Evolutionary conservation across 75 land plant species (phyloP).

Genomic region (Isoetes taiwanensis): DNA sequence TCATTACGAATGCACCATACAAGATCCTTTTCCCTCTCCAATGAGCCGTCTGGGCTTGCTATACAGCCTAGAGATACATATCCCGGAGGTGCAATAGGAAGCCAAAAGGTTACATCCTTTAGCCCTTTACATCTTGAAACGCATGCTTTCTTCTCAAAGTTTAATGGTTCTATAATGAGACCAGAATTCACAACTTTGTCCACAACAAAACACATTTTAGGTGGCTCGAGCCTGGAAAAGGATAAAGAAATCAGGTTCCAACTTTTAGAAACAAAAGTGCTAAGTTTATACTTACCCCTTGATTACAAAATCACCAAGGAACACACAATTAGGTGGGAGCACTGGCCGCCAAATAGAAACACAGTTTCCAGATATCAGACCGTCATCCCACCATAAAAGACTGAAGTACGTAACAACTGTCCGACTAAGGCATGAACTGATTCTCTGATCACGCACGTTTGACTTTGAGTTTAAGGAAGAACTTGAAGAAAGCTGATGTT

Average conservation of each 20-base stretch:
- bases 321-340: conserved; percentile 53
- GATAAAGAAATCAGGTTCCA: background rate
- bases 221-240: conserved; percentile 72
- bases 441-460: background rate
- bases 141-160: conserved; percentile 49
- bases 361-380: conserved; percentile 32
- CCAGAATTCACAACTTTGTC: conserved; percentile 44
- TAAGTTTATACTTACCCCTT: conserved; percentile 53
- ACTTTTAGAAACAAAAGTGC: background rate
- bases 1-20: conserved; percentile 79
- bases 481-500: conserved; percentile 6
- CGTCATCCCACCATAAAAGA: conserved; percentile 78
- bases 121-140: conserved; percentile 39
- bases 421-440: background rate
- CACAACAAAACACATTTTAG: conserved; percentile 44
- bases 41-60: conserved; percentile 37
- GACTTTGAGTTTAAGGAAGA: background rate
- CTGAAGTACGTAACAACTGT: conserved; percentile 11
- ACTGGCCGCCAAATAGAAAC: conserved; percentile 92
- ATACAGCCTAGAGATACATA: conserved; percentile 82
- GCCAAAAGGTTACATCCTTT: conserved; percentile 64
- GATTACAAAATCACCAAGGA: conserved; percentile 83
- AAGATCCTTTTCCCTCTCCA: conserved; percentile 22
- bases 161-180: conserved; percentile 39
- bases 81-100: conserved; percentile 87